Evolutionary conservation across 208 protist genomes (phyloP), one percentile per base, ranked within the genome.

Genomic region (Strigomonas culicis): DNA sequence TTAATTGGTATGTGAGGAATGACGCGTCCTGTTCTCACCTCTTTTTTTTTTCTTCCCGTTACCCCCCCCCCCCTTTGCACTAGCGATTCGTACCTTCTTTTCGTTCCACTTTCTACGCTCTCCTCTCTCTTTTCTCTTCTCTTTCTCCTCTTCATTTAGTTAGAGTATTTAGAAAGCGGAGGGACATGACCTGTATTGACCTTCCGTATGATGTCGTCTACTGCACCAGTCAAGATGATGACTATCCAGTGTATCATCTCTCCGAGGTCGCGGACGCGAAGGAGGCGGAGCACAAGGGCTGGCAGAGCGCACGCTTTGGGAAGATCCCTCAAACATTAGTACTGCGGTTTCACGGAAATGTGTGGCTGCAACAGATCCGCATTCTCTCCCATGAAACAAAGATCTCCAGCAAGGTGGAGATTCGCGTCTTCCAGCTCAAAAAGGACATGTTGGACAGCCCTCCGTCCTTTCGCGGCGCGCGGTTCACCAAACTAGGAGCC

Each of bases 311-410:
- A 24, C 61, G 53, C 6, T 73, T 83, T 61, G 79, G 71, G 10
- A 89, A 94, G 39, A 71, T 83, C 24, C 90, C 92, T 13, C 92
- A 95, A 50, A 79, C 74, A 17, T 28, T 97, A 32, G 88, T 94
- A 0, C 75, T 97, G 6, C 88, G 88, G 50, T 96, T 97, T 57
- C 71, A 73, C 10, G 92, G 92, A 27, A 93, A 93, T 57, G 88
- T 88, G 22, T 81, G 74, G 75, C 71, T 97, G 32, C 75, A 86
- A 50, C 83, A 95, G 66, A 71, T 97, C 22, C 81, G 87, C 28
- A 81, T 96, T 34, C 67, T 95, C 22, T 86, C 77, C 13, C 92
- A 97, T 63, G 88, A 95, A 60, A 70, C 66, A 22, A 97, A 96
- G 70, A 95, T 95, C 21, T 71, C 90, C 17, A 86, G 81, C 25